Evolutionary conservation across 495 filamentous ascomycete genomes (phyloP), one percentile per base, ranked within the genome.

Genomic region (Evernia prunastri): DNA sequence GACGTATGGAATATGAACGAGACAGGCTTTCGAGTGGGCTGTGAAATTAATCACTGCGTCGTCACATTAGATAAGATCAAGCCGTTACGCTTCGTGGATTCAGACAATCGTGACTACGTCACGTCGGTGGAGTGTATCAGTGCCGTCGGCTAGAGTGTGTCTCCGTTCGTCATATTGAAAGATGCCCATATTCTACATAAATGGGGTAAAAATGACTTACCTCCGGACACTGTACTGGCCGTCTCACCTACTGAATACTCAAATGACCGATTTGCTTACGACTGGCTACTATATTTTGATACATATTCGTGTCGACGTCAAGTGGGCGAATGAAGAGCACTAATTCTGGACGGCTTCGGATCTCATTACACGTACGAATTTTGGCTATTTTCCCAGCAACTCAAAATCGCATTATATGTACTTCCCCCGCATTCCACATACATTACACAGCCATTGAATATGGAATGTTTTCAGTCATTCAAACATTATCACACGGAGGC

Each of bases 241-340:
- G 40, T 60, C 3, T 58, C 45, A 25, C 12, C n/a, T 8, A 63
- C 49, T 36, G 64, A 59, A 9, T 69, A 59, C 31, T 64, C 64
- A 0, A 69, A 64, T 36, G 47, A 67, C 37, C 10, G 33, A 23
- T n/a, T 56, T 2, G 29, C 39, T 3, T 11, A 67, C 20, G 31
- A 56, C 0, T 69, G 63, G 65, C 25, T 69, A 5, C 4, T 63
- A 15, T 65, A 69, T 54, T 67, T 67, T 29, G 58, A 67, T n/a
- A 43, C 17, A n/a, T 43, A 20, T 43, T n/a, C 42, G 1, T 20
- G 42, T 20, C 42, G 18, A 4, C 17, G 17, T 20, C 42, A 43
- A n/a, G 1, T 20, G 8, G 17, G 18, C 20, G 42, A 43, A 18
- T 43, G 42, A 8, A 43, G 42, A n/a, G 42, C n/a, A 3, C 8